Base-by-base conservation (phyloP, 2,329 filamentous ascomycete species). In the Colletotrichum trifolii region DNA sequence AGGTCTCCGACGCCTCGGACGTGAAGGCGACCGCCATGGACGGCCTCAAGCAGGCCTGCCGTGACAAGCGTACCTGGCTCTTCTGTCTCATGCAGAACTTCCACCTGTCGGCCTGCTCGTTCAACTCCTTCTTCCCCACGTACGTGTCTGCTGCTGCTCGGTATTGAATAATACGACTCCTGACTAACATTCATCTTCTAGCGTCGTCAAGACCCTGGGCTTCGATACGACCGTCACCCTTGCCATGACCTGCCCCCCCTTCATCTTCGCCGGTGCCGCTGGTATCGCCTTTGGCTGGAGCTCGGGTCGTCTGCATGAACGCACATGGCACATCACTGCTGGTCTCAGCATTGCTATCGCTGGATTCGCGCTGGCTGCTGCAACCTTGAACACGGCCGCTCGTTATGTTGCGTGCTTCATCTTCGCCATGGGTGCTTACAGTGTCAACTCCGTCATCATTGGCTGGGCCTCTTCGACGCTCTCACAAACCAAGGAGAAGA, bases 1-100 rank as follows among this genome's bases (percentile, higher is more conserved):
- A 83, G 7, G 78, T 86, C 8, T 81, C 82, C 35, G 81, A 82
- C 35, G 71, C 78, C 25, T 74, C 75, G 6, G 75, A 75, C 11
- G 64, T 69, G 11, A 65, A 73, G 46, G 79, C 77, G 6, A 82
- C 76, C 6, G 77, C 79, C 4, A 81, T 75, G 78, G 76, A 78
- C 4, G 84, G 85, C 3, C 77, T 86, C 36, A 80, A 80, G 69
- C 78, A 83, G 64, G 84, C 84, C 0, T 76, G 79, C 57, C 71
- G 71, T 11, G 85, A 87, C 64, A 82, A 80, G 68, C 78, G 83
- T 56, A 80, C 84, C 0, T 87, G 83, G 79, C 71, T 87, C 3
- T 82, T 86, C 67, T 81, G 79, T 6, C 74, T 86, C 40, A 86
- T 86, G 83, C 82, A 85, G 68, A 85, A 86, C 71, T 82, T 85